Evolutionary conservation across 2,329 filamentous ascomycete species (phyloP), one percentile per base, ranked within the genome.

Genomic region (Claviceps sp.): DNA sequence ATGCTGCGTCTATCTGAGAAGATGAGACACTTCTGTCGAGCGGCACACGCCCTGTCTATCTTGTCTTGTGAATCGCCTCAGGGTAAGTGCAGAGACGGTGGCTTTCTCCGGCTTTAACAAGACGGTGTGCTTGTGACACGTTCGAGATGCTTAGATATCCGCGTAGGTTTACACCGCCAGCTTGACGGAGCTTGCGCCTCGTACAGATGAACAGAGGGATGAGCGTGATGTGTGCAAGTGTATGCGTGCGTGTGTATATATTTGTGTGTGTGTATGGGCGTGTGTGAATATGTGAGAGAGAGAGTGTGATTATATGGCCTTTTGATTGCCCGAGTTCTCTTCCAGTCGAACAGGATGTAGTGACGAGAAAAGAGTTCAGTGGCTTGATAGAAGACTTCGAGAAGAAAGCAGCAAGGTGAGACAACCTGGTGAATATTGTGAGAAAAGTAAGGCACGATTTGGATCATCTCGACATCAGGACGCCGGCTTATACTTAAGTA

Each of bases 1-100:
- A 71, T 70, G 54, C 55, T 65, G 55, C 62, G 41, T 22, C 41
- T 20, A n/a, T 50, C 38, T 37, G 48, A 34, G 4, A 5, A 8
- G 37, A 40, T 48, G 20, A 41, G 37, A 48, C 8, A n/a, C 24
- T 34, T 18, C 16, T 43, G 38, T 43, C 24, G 16, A 34, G 38
- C 38, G 38, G 37, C 22, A 43, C 11, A 14, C 18, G 20, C 18
- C 30, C 20, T 38, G 14, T 48, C 37, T 37, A 13, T 48, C 14
- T n/a, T 30, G n/a, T 18, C n/a, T 16, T n/a, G 30, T 34, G 14
- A n/a, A 42, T 20, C 11, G 16, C 18, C 47, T 37, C 5, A 16
- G 2, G 13, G 30, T 5, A 24, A 20, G 13, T n/a, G 26, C 5
- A 3, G 24, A 14, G 8, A 47, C 18, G 5, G 37, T 7, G 8